Conservation (phyloP, 208 protist genomes). For the Acanthamoeba divionensis region DNA sequence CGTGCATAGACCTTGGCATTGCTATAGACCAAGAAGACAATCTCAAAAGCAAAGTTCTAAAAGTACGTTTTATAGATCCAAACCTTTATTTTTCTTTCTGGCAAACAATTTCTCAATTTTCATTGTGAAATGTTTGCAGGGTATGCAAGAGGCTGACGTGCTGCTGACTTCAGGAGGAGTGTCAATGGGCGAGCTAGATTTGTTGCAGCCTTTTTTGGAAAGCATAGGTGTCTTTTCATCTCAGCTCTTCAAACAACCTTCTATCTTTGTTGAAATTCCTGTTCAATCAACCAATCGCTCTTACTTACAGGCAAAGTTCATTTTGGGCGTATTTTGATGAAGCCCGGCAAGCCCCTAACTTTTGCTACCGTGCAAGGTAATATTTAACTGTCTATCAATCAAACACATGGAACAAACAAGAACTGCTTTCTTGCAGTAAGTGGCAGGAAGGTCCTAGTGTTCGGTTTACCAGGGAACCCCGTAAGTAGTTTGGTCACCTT, state of each 20-base stretch:
- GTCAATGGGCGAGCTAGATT: constrained; percentile 75
- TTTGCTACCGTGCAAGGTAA: constrained; percentile 66
- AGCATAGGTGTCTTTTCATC: constrained; percentile 51
- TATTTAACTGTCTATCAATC: no score
- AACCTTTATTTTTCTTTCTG: neutral
- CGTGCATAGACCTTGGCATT: constrained; percentile 10
- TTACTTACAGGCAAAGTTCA: constrained; percentile 59
- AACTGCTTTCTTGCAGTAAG: neutral
- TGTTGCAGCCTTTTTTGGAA: constrained; percentile 67
- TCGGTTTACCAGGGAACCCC: constrained; percentile 73
- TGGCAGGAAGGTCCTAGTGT: constrained; percentile 60
- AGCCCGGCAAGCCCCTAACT: constrained; percentile 77
- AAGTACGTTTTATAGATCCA: neutral
- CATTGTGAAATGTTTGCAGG: neutral
- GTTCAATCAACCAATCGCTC: neutral
- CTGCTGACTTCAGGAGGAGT: constrained; percentile 70
- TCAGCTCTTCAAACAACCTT: neutral
- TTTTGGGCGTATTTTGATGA: constrained; percentile 73
- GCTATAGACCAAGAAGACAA: neutral
- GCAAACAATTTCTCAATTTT: neutral
- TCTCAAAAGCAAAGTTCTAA: neutral
- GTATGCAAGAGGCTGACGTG: constrained; percentile 6
- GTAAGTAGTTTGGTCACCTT: constrained; percentile 67
- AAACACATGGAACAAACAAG: no score
- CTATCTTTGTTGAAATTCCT: neutral